Evolutionary conservation across 768 basidiomycete genomes (phyloP).

Genomic region (Pleurotus eryngii): DNA sequence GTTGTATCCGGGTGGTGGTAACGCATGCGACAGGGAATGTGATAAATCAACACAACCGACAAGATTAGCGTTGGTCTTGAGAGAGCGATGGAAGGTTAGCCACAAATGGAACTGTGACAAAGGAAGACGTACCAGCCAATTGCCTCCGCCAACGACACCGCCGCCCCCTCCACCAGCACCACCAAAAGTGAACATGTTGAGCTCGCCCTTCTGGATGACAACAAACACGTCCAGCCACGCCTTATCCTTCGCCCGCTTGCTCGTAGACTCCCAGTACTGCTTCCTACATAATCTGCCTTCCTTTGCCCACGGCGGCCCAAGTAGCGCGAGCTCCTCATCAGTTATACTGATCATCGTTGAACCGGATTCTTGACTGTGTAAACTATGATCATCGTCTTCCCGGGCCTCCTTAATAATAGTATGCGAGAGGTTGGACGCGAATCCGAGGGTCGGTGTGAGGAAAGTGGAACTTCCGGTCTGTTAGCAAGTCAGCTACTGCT

Average conservation of each 20-base stretch:
- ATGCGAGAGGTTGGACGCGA: constrained; percentile 92
- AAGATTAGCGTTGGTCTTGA: constrained; percentile 78
- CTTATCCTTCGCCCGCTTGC: constrained; percentile 85
- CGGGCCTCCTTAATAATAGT: constrained; percentile 95
- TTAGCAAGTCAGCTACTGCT: constrained; percentile 2
- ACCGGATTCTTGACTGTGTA: constrained; percentile 57
- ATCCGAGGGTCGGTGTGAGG: constrained; percentile 86
- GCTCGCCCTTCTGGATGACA: constrained; percentile 90
- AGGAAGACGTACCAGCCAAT: constrained; percentile 83
- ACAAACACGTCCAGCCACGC: constrained; percentile 94
- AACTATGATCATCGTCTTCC: constrained; percentile 80
- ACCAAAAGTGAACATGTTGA: constrained; percentile 96
- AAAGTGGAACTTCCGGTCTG: constrained; percentile 63
- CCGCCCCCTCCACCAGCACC: constrained; percentile 59
- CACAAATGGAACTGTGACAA: too few species aligned
- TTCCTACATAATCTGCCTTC: constrained; percentile 96
- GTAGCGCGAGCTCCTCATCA: constrained; percentile 92
- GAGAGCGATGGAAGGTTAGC: too few species aligned
- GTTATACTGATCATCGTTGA: constrained; percentile 83
- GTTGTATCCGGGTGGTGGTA: constrained; percentile 92
- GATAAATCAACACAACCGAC: constrained; percentile 83
- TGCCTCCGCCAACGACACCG: constrained; percentile 86
- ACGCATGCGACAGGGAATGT: constrained; percentile 82
- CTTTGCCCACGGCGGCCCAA: constrained; percentile 98
- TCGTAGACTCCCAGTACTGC: constrained; percentile 86